Base-by-base conservation (phyloP, 768 basidiomycete genomes). In the Agaricus sinodeliciosus region DNA sequence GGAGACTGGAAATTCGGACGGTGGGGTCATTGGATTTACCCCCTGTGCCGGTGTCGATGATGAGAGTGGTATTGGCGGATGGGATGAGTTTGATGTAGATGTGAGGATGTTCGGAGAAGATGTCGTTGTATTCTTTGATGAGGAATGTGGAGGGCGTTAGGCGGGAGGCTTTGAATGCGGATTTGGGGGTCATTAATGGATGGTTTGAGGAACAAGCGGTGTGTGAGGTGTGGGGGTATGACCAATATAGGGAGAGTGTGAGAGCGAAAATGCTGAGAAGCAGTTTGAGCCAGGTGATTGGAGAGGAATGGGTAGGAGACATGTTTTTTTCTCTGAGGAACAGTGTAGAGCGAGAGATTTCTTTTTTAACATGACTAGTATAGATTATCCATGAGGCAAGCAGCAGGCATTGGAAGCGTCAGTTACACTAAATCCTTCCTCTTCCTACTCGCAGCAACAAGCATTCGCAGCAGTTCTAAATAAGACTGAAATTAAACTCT, bases 21-120 rank as follows among this genome's bases (percentile, higher is more conserved):
- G 69, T 55, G 2, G 69, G 67, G 48, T 74, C 68, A 44, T 66
- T 59, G 2, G 77, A 73, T 43, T 61, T 66, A 4, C 80, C 79
- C 16, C 79, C 79, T 35, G 78, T 80, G 35, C 80, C 81, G 13
- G 77, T 80, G 60, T 82, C 80, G 42, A 80, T 64, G 34, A 81
- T 57, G 9, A 83, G 65, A 47, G 80, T 63, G 1, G 75, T 73
- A 22, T 63, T 63, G 3, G 69, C 66, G 9, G 59, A 57, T 27
- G 70, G 67, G 8, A 75, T 57, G 40, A 74, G 49, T 58, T 77
- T 80, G 53, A 67, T 76, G 59, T 79, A 81, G 55, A 82, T 80
- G 62, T 77, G 73, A 3, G 80, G 78, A 48, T 72, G 72, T 59
- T 82, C 80, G 13, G 65, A 65, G 62, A 72, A 81, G 27, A 75